phyloP scores from a whole-genome alignment of 441 rosid species.

The Viola pubescens region DNA sequence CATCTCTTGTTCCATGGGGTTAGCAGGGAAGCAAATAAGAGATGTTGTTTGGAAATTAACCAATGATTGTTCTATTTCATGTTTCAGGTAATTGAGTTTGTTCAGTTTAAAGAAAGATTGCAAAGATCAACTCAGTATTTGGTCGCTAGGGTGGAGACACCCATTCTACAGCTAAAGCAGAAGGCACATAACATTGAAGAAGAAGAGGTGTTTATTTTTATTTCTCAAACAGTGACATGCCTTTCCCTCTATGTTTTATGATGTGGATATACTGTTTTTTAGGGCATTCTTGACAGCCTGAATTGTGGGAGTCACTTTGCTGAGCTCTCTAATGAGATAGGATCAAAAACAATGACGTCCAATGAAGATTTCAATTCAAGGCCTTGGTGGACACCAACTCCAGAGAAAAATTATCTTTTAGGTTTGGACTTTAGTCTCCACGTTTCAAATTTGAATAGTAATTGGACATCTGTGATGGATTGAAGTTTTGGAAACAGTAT shows the following conservation, averaged over 20 bases:
- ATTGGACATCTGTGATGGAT: not conserved
- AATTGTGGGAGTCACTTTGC: slow-evolving; percentile 58
- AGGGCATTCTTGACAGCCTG: slow-evolving; percentile 72
- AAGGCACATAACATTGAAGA: slow-evolving; percentile 66
- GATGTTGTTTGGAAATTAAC: not conserved
- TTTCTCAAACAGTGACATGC: not conserved
- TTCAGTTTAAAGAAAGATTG: slow-evolving; percentile 83
- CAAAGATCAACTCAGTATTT: slow-evolving; percentile 80
- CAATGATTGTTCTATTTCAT: slow-evolving; percentile 13
- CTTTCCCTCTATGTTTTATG: slow-evolving; percentile 7
- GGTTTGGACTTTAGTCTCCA: slow-evolving; percentile 36
- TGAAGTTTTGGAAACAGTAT: not conserved
- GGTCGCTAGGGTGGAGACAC: slow-evolving; percentile 62
- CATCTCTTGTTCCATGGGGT: no score
- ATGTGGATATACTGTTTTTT: slow-evolving; percentile 19
- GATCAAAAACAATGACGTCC: slow-evolving; percentile 58
- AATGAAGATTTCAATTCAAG: slow-evolving; percentile 89
- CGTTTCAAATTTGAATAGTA: not conserved
- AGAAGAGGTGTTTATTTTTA: slow-evolving; percentile 50
- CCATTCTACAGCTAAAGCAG: slow-evolving; percentile 76
- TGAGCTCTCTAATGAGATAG: slow-evolving; percentile 80
- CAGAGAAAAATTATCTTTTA: slow-evolving; percentile 75
- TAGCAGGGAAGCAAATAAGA: no score
- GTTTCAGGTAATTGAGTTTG: slow-evolving; percentile 91
- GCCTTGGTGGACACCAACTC: slow-evolving; percentile 98